A percentile compares a stretch with the other conserved stretches of the same genome.
Conservation (phyloP, 441 rosid species). For the Gossypium trilobum region DNA sequence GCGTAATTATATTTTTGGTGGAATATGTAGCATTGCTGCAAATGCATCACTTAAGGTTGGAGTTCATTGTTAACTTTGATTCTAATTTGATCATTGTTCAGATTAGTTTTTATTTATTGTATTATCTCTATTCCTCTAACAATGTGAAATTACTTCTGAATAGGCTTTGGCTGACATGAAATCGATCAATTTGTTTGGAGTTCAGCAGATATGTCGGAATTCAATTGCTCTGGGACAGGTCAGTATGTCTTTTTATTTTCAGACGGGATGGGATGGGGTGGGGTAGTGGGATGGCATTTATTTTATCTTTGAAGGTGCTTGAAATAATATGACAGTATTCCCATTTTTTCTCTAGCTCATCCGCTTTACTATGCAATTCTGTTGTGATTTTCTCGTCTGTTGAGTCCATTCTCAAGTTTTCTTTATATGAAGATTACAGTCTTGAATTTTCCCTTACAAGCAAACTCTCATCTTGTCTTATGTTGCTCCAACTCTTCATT, state of each 20-base stretch:
- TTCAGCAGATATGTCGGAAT: constrained; percentile 93
- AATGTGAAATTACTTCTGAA: constrained; percentile 19
- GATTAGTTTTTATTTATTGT: not conserved
- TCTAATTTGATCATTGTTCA: constrained; percentile 7
- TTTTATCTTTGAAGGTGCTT: not conserved
- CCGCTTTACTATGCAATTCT: not conserved
- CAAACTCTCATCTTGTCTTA: not conserved
- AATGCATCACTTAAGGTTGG: constrained; percentile 80
- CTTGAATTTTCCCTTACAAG: not conserved
- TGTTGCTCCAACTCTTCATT: not conserved
- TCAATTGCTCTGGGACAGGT: constrained; percentile 97
- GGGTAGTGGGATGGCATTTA: not conserved
- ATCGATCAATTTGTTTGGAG: constrained; percentile 84
- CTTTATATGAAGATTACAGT: not conserved
- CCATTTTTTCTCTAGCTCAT: not conserved
- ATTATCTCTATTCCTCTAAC: not conserved
- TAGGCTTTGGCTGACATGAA: constrained; percentile 87
- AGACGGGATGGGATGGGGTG: not conserved
- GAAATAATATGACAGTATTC: not conserved
- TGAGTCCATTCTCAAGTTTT: not conserved
- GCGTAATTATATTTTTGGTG: constrained; percentile 89
- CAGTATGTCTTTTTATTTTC: constrained; percentile 13
- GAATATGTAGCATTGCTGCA: constrained; percentile 85
- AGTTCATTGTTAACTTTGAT: not conserved
- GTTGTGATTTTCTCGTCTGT: not conserved